phyloP scores from a whole-genome alignment of 2,329 filamentous ascomycete genomes.

The Sclerotinia trifoliorum region DNA sequence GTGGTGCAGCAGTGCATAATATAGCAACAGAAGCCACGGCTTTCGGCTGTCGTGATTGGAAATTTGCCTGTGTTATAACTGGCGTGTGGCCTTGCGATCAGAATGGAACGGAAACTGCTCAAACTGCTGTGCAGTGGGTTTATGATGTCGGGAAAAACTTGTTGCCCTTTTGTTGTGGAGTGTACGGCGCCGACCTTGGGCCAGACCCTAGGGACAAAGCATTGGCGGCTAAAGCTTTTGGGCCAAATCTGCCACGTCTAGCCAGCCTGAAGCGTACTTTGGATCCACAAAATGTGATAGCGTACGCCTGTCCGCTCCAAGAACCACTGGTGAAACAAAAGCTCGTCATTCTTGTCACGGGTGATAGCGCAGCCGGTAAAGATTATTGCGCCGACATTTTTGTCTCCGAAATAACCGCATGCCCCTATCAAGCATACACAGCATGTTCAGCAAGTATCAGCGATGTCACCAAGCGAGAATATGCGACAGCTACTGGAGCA shows the following conservation, averaged over 20 bases:
- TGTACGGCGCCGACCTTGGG: constrained; percentile 61
- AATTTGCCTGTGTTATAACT: constrained; percentile 63
- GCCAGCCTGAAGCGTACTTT: constrained; percentile 49
- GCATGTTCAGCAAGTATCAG: constrained; percentile 55
- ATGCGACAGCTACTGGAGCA: constrained; percentile 50
- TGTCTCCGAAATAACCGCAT: constrained; percentile 44
- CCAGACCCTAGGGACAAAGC: constrained; percentile 56
- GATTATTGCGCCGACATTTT: constrained; percentile 58
- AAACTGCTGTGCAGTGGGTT: constrained; percentile 52
- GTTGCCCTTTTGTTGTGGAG: constrained; percentile 51
- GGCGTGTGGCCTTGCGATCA: constrained; percentile 58
- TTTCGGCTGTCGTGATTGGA: constrained; percentile 63
- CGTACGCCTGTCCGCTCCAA: constrained; percentile 55
- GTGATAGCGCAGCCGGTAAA: constrained; percentile 56
- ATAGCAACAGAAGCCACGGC: constrained; percentile 49
- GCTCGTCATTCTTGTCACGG: constrained; percentile 53
- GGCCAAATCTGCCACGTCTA: constrained; percentile 51
- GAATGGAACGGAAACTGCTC: constrained; percentile 47
- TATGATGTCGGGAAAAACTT: constrained; percentile 51
- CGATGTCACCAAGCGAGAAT: constrained; percentile 56
- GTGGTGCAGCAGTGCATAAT: constrained; percentile 52
- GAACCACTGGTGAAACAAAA: constrained; percentile 40
- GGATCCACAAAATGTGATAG: constrained; percentile 53
- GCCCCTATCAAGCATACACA: constrained; percentile 36
- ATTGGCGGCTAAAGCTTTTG: constrained; percentile 56